Percentiles rank a stretch among this genome's conserved stretches.
phyloP scores from a whole-genome alignment of 2,329 filamentous ascomycete genomes.

The Monilinia vaccinii-corymbosi region DNA sequence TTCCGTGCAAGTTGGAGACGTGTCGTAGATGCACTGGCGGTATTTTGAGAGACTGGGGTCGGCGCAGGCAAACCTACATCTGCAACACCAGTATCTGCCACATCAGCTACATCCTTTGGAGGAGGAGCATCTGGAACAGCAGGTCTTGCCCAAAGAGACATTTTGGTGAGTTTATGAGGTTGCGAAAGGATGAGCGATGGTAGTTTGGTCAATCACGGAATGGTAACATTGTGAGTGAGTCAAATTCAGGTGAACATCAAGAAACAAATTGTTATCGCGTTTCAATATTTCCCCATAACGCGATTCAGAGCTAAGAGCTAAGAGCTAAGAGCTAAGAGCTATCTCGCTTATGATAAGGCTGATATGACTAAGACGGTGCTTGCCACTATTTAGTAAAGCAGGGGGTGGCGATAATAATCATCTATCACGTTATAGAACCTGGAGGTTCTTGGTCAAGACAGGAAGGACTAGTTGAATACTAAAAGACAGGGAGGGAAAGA shows the following conservation, averaged over 20 bases:
- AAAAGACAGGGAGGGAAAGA: no score
- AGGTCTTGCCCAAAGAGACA: conserved; percentile 26
- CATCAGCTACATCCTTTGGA: conserved; percentile 29
- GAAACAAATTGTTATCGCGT: background rate
- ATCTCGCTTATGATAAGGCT: conserved; percentile 1
- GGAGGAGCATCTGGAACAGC: conserved; percentile 10
- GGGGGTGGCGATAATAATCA: background rate
- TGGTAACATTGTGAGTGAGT: background rate
- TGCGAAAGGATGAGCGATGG: background rate
- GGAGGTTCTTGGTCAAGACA: no score
- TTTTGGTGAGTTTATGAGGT: conserved; percentile 4
- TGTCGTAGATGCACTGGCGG: conserved; percentile 19
- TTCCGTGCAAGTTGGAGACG: conserved; percentile 31
- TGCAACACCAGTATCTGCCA: conserved; percentile 36
- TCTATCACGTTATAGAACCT: no score
- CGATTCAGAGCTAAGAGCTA: background rate
- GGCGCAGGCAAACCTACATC: conserved; percentile 28
- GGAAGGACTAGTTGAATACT: no score
- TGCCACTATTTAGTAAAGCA: background rate
- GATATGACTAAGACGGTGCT: background rate
- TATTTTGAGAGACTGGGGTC: conserved; percentile 16
- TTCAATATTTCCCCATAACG: background rate
- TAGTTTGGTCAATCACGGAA: background rate
- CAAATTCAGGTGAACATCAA: background rate
- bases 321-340: background rate